Evolutionary conservation across 139 green algal genomes (phyloP).

Genomic region (Edaphochlamys debaryana): DNA sequence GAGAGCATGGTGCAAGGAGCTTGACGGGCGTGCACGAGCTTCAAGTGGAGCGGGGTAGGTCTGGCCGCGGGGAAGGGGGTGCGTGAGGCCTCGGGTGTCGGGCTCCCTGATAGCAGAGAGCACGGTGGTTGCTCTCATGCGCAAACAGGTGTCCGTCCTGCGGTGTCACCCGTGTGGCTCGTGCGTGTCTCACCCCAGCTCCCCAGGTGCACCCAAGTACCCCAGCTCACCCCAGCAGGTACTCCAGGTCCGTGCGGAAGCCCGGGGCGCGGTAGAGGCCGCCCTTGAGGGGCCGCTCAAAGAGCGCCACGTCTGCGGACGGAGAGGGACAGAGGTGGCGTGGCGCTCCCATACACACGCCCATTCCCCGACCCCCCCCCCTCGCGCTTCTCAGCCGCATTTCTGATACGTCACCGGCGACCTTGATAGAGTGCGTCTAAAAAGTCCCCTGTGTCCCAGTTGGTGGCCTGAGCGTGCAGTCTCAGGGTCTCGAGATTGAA

Average conservation of each 20-base stretch:
- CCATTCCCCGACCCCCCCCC: too few species aligned
- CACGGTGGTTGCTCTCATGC: not conserved
- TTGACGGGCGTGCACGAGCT: too few species aligned
- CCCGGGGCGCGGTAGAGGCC: not conserved
- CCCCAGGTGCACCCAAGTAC: not conserved
- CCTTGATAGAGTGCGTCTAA: not conserved
- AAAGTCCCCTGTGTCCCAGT: not conserved
- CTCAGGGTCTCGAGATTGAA: too few species aligned
- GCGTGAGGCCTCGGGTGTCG: too few species aligned
- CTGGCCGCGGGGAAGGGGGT: too few species aligned
- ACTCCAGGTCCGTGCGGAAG: slow-evolving; percentile 6
- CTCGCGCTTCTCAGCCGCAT: too few species aligned
- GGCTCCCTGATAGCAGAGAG: too few species aligned
- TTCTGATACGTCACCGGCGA: too few species aligned
- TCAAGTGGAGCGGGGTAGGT: too few species aligned
- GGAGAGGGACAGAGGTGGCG: not conserved
- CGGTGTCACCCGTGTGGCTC: too few species aligned
- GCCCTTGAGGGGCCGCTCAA: not conserved
- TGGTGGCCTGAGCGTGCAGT: too few species aligned
- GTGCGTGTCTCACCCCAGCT: too few species aligned
- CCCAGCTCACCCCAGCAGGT: slow-evolving; percentile 11
- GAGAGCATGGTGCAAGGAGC: not conserved
- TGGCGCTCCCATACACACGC: not conserved
- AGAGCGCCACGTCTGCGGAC: not conserved
- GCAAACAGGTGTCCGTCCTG: not conserved